These are phyloP conservation scores for Cylindrotheca fusiformis DNA, from an alignment of 108 stramenopile species.

Conservation along the genomic window DNA sequence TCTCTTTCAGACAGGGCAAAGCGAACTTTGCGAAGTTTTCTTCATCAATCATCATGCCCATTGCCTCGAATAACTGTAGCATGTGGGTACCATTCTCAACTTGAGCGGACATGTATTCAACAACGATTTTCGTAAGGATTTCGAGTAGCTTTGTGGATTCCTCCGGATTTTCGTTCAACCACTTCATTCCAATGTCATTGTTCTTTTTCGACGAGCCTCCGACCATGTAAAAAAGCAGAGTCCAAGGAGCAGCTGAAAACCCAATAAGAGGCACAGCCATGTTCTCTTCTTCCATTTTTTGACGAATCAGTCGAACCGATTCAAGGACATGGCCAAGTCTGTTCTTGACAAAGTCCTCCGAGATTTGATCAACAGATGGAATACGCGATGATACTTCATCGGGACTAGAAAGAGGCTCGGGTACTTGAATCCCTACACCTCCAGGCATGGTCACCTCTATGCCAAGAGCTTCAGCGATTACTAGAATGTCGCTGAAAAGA, in stretches of 20 bases:
- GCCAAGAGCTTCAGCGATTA: slow-evolving; percentile 85
- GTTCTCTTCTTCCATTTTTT: slow-evolving; percentile 77
- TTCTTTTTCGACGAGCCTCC: slow-evolving; percentile 93
- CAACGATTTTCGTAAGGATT: slow-evolving; percentile 79
- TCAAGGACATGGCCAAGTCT: slow-evolving; percentile 87
- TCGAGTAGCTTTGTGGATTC: slow-evolving; percentile 74
- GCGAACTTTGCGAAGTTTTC: slow-evolving; percentile 79
- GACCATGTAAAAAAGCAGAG: slow-evolving; percentile 95
- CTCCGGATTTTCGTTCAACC: slow-evolving; percentile 78
- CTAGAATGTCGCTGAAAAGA: slow-evolving; percentile 94
- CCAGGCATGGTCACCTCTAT: slow-evolving; percentile 95
- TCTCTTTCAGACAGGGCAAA: slow-evolving; percentile 79
- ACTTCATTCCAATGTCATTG: slow-evolving; percentile 72
- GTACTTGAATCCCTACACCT: slow-evolving; percentile 91
- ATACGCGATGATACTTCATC: slow-evolving; percentile 76
- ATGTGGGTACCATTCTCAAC: slow-evolving; percentile 89
- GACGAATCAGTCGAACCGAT: slow-evolving; percentile 67
- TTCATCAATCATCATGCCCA: slow-evolving; percentile 94
- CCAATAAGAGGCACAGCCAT: slow-evolving; percentile 89
- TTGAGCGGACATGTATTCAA: slow-evolving; percentile 93
- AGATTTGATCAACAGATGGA: slow-evolving; percentile 53
- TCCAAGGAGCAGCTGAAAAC: slow-evolving; percentile 95
- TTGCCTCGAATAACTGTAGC: slow-evolving; percentile 94
- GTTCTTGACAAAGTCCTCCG: slow-evolving; percentile 63
- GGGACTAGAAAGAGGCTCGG: slow-evolving; percentile 73